Percentiles rank a stretch among this genome's conserved stretches.
phyloP scores from a whole-genome alignment of 78 protist species.

The Tieghemostelium lacteum region DNA sequence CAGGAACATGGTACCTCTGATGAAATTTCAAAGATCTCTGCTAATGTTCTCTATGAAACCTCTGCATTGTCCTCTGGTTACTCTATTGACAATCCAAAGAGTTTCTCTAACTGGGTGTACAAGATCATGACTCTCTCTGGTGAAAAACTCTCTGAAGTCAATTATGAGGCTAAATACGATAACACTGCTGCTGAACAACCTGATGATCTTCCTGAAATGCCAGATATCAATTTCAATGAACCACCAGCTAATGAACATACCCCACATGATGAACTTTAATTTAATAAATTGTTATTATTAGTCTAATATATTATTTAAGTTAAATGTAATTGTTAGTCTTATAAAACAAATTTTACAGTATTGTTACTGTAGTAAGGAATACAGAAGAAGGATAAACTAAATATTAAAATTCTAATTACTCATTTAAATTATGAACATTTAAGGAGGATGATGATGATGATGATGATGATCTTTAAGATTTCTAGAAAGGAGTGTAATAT shows the following conservation, averaged over 20 bases:
- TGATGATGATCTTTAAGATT: no score
- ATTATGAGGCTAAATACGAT: background rate
- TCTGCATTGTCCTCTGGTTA: conserved; percentile 90
- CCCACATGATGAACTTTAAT: conserved; percentile 27
- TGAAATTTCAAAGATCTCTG: conserved; percentile 77
- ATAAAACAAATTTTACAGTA: no score
- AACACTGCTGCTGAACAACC: conserved; percentile 17
- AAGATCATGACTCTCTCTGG: conserved; percentile 70
- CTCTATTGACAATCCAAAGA: conserved; percentile 81
- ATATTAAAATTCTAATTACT: no score
- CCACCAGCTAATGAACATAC: background rate
- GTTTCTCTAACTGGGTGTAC: conserved; percentile 85
- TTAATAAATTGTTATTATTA: background rate
- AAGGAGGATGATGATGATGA: no score
- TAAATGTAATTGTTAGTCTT: no score
- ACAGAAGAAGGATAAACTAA: no score
- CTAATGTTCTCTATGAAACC: conserved; percentile 89
- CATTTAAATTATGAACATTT: no score
- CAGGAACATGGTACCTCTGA: conserved; percentile 73
- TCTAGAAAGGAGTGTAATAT: no score
- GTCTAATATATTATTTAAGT: no score
- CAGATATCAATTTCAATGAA: background rate
- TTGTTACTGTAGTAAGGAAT: no score
- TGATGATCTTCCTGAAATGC: background rate
- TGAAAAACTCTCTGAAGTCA: conserved; percentile 23